Evolutionary conservation across 768 basidiomycete genomes (phyloP), one percentile per base, ranked within the genome.

Genomic region (Amanita phalloides): DNA sequence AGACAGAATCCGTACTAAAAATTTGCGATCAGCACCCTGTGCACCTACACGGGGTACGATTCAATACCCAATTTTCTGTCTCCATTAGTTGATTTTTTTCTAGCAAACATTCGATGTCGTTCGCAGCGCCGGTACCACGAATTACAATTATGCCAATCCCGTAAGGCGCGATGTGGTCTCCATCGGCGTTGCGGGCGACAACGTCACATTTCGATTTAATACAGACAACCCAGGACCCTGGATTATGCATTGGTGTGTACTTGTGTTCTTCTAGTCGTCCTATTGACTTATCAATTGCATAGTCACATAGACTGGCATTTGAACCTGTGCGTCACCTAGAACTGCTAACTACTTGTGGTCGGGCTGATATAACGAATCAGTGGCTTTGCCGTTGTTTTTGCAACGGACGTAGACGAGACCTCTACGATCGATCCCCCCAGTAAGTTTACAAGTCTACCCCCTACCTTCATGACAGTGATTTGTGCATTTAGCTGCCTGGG

Each of bases 221-320:
- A 77, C 77, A 1, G 71, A 78, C 46, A 78, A 78, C 52, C 60
- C 76, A 33, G 78, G 78, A 2, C 73, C 74, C 4, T 77, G 73
- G 75, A 65, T 75, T 46, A 53, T 77, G 25, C 76, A 77, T 55
- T 78, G 76, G 70, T 71, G 20, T 11, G 66, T 53, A 21, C 13
- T 26, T 38, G 43, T 46, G 28, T 20, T 10, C 11, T 23, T 44
- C 9, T 11, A 44, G 14, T 13, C 23, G 28, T 6, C 30, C 30
- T 39, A n/a, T 20, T 49, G 26, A 38, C 33, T 23, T 14, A 30
- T 33, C 30, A 28, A 5, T 45, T 25, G 44, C 10, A n/a, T 37
- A 74, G 74, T 53, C 76, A 78, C 56, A 78, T 78, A 50, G 75
- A 78, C 49, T 78, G 73, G 68, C 78, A 79, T 63, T 59, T 77